Evolutionary conservation across 495 filamentous ascomycete species (phyloP), one percentile per base, ranked within the genome.

Genomic region (Rostrohypoxylon terebratum): DNA sequence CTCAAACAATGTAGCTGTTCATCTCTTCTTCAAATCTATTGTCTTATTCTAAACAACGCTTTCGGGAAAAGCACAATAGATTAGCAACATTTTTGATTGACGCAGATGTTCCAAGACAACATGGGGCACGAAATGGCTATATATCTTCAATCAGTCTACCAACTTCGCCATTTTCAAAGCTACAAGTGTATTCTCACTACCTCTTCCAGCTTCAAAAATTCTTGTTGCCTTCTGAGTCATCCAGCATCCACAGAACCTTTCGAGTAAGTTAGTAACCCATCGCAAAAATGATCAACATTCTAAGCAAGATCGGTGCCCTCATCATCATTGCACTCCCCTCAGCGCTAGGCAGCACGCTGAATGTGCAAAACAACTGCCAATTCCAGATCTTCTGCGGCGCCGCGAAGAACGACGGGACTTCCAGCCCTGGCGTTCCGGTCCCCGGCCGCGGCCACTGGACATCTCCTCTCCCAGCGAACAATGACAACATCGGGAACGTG

Each of bases 361-460:
- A 55, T 3, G 75, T 63, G 4, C 50, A 55, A 4, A 77, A 75
- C 54, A 33, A 64, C 33, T 77, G 75, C 33, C 3, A 16, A 0
- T 77, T 77, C 25, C 9, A 40, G 3, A 51, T 72, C 9, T 75
- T 51, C 50, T 77, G 72, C 44, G 21, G 21, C 8, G 58, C 57
- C 0, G 75, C 75, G 0, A 72, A 74, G 45, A 77, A 77, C 31
- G 68, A 77, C 55, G 75, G 75, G 11, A 34, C 51, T 0, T 72
- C 54, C 1, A 28, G 60, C 10, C 58, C 68, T 4, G 6, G 33
- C 1, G 59, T 68, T 13, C 1, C 31, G 2, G 59, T 72, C 1
- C 2, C 6, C 1, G 53, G 16, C 16, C 6, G n/a, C 1, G 68
- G 61, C 18, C 28, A 40, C 6, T 75, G 72, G 25, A 6, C 10